Base-by-base conservation (phyloP, 345 rosid genomes). In the Gossypium bickii region DNA sequence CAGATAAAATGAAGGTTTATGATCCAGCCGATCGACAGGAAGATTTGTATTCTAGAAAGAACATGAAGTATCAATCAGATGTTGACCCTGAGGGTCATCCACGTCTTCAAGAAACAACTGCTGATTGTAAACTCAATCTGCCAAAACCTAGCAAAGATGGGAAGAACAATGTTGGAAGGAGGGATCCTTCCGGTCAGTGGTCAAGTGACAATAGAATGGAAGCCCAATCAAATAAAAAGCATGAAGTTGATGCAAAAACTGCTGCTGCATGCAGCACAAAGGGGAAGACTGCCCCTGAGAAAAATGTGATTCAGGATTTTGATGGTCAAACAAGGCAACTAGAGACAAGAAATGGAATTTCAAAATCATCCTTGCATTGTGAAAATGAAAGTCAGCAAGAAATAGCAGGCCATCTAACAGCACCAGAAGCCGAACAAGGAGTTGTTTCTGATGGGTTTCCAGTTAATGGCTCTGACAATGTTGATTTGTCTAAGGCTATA, bases 391-490 rank as follows among this genome's bases (percentile, higher is more conserved):
- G 25, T 25, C 84, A 65, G 74, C 75, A 12, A 53, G 76, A 70
- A 45, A 75, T 63, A 44, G 56, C 55, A 38, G 53, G 6, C 64
- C 69, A 73, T 43, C 52, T n/a, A n/a, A 59, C 79, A 41, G 67
- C 62, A 29, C 68, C 51, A 17, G 79, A 70, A 53, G 58, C 77
- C 53, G 82, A 62, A 49, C 63, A 4, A 60, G 77, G 20, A 68
- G 71, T 71, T 67, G 29, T 67, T 66, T 41, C 65, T 68, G 58
- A 74, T 45, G 64, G 66, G 52, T 44, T 44, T 70, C 71, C 74
- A 44, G 62, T 76, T 78, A 83, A 75, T 79, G 80, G 80, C 78
- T 78, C 84, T 73, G 71, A 78, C 78, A 75, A 74, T 75, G 72
- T 22, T 70, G 78, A 75, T 62, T 70, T 49, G 62, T 76, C 64